Percentiles rank a stretch among this genome's conserved stretches.
phyloP scores from a whole-genome alignment of 176 grass and related monocot genomes.

The Puccinellia tenuiflora region DNA sequence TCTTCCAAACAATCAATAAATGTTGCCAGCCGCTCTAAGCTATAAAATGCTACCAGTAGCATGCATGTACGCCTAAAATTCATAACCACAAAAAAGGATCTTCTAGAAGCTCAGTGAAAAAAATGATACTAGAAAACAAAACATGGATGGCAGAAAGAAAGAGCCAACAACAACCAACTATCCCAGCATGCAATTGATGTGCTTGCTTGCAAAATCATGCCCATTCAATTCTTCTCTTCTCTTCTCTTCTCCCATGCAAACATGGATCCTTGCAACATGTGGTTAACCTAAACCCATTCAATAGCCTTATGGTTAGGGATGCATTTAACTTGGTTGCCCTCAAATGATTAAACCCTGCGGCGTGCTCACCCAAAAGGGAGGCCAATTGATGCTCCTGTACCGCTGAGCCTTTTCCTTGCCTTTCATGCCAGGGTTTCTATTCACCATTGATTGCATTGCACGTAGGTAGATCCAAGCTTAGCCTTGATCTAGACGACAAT shows the following conservation, averaged over 20 bases:
- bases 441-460: conserved; percentile 24
- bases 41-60: background rate
- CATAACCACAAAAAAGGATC: background rate
- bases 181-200: conserved; percentile 42
- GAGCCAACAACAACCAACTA: conserved; percentile 20
- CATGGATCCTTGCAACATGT: conserved; percentile 5
- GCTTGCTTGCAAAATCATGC: background rate
- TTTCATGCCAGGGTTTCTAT: conserved; percentile 4
- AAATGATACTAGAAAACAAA: background rate
- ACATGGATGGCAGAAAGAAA: background rate
- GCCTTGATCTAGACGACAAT: background rate
- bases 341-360: conserved; percentile 22
- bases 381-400: conserved; percentile 25
- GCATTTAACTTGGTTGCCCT: conserved; percentile 21
- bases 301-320: background rate
- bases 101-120: conserved; percentile 28
- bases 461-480: background rate
- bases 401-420: background rate
- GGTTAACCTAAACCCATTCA: conserved; percentile 44
- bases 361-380: conserved; percentile 40
- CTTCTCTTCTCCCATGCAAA: background rate
- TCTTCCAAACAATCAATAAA: background rate
- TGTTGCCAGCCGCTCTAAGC: background rate
- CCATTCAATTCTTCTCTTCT: conserved; percentile 14
- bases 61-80: background rate